phyloP scores from a whole-genome alignment of 768 basidiomycete genomes.

The Rhodosporidiobolus sp. region DNA sequence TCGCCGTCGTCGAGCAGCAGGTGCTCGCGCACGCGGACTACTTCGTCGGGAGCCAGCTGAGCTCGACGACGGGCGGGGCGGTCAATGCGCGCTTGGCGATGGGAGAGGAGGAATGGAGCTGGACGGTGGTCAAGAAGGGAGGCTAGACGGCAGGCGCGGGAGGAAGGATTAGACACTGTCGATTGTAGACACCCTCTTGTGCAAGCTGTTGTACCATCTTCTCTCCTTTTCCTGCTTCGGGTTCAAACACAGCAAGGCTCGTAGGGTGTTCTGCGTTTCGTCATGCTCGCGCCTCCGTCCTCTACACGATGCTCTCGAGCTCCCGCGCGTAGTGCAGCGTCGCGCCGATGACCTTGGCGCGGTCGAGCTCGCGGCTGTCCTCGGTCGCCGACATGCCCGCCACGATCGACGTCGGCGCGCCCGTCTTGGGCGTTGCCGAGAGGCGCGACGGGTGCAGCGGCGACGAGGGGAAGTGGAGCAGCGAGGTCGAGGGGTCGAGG shows the following conservation, averaged over 20 bases:
- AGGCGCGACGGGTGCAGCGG: constrained; percentile 22
- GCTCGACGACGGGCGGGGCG: constrained; percentile 14
- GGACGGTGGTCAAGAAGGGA: background rate
- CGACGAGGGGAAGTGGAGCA: constrained; percentile 67
- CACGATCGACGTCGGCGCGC: background rate
- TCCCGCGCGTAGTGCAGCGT: constrained; percentile 78
- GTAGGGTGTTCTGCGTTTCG: too few relatives aligned
- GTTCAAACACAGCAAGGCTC: too few relatives aligned
- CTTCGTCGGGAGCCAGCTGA: constrained; percentile 14
- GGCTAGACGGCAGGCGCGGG: too few relatives aligned
- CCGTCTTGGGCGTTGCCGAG: background rate
- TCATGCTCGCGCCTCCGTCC: too few relatives aligned
- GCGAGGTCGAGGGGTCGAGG: constrained; percentile 64
- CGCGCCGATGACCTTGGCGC: constrained; percentile 73
- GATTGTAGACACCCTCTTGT: too few relatives aligned
- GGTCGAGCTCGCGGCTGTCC: constrained; percentile 79
- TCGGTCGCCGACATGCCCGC: constrained; percentile 51
- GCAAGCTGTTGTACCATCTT: too few relatives aligned
- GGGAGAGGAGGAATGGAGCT: constrained; percentile 5
- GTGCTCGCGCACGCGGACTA: background rate
- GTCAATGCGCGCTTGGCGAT: background rate
- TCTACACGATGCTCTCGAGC: constrained; percentile 84
- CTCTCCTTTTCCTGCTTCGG: too few relatives aligned
- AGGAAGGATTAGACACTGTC: too few relatives aligned
- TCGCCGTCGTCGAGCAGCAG: constrained; percentile 22